Base-by-base conservation (phyloP, 495 filamentous ascomycete genomes). In the Collariella sp. region DNA sequence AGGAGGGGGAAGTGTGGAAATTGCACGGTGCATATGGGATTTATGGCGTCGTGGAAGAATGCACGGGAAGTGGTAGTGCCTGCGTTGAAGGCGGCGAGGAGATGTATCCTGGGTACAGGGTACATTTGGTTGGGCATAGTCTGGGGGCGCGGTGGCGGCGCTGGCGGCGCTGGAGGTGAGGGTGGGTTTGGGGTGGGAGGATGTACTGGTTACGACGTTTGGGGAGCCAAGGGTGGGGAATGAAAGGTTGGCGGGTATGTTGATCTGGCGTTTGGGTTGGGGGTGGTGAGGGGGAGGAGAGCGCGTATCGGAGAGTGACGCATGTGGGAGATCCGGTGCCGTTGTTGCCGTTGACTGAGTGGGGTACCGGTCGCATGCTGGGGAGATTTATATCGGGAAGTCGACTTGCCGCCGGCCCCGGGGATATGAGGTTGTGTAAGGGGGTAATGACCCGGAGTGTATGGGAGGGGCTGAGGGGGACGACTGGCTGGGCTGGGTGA, bases 1-100 rank as follows among this genome's bases (percentile, higher is more conserved):
- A 6, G 4, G 16, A 12, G 61, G 33, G 65, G 67, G 26, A 71
- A 72, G 54, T 98, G 93, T 65, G 66, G 69, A 1, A 86, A 91
- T 61, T 98, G 93, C 69, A 93, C 85, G 15, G 94, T 97, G 13
- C 93, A 98, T 65, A 81, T 82, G 23, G 93, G 93, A 15, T 98
- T 98, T 70, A 79, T 89, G 66, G 72, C 76, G 20, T 88, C 88
- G 7, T 98, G 91, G 91, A 67, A 75, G 31, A 80, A 82, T 58
- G 86, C 89, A 0, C 81, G 86, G 44, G 64, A 74, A 12, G 67
- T 72, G 12, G 77, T 96, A 5, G 62, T 93, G 0, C 76, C 82
- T 0, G 72, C 78, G 36, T 68, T 96, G 13, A 63, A 71, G 50
- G 54, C 58, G 5, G 75, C 85, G 2, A 66, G 76, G 62, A 73